A percentile compares a stretch with the other conserved stretches of the same genome.
Evolutionary conservation across 768 basidiomycete genomes (phyloP).

Genomic region (Asterophora lycoperdoides): DNA sequence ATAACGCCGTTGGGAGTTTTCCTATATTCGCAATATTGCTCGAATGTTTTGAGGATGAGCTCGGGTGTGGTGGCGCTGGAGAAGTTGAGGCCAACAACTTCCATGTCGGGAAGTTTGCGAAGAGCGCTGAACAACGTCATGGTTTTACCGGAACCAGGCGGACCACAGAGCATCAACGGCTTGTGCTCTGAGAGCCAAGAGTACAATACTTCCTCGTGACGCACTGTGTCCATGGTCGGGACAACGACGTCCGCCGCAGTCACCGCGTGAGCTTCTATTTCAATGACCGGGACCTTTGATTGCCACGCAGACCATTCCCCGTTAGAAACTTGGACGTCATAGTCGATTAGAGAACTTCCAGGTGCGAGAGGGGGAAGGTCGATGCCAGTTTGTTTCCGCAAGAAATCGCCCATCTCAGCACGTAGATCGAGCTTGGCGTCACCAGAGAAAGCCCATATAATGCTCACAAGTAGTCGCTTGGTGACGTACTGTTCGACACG

Average conservation of each 20-base stretch:
- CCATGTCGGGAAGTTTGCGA: slow-evolving; percentile 96
- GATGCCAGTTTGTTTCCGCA: slow-evolving; percentile 81
- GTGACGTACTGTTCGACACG: slow-evolving; percentile 87
- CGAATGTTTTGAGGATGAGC: slow-evolving; percentile 97
- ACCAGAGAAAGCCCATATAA: slow-evolving; percentile 98
- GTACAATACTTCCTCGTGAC: slow-evolving; percentile 97
- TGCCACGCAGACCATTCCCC: slow-evolving; percentile 95
- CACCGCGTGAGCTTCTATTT: slow-evolving; percentile 95
- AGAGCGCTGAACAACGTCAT: slow-evolving; percentile 99
- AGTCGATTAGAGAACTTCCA: slow-evolving; percentile 89
- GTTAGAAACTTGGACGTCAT: slow-evolving; percentile 81
- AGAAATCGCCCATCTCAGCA: slow-evolving; percentile 83
- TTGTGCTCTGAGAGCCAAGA: slow-evolving; percentile 99
- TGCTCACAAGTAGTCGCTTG: slow-evolving; percentile 83
- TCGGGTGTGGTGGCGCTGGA: slow-evolving; percentile 98
- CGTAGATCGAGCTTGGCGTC: slow-evolving; percentile 91
- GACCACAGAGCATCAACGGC: slow-evolving; percentile 95
- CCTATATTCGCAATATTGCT: slow-evolving; percentile 98
- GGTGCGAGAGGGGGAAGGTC: slow-evolving; percentile 76
- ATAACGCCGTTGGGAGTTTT: slow-evolving; percentile 99
- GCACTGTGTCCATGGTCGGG: slow-evolving; percentile 96
- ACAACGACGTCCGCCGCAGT: slow-evolving; percentile 96
- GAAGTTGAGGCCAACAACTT: slow-evolving; percentile 98
- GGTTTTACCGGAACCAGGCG: slow-evolving; percentile 99
- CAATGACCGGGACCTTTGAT: slow-evolving; percentile 86